phyloP scores from a whole-genome alignment of 345 rosid genomes.

The Populus simonii region DNA sequence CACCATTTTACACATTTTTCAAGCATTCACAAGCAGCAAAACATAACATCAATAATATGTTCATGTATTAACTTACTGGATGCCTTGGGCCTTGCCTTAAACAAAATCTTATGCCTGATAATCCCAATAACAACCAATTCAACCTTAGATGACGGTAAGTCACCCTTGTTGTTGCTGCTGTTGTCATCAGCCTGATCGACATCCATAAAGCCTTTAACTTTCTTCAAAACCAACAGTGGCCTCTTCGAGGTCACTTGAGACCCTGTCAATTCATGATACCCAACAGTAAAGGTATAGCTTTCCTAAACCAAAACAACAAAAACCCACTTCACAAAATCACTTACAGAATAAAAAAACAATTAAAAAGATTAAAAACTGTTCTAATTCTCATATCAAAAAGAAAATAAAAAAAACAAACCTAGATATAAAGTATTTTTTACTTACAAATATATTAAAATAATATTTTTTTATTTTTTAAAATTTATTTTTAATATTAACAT shows the following conservation, averaged over 20 bases:
- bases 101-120: constrained; percentile 69
- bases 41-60: not conserved
- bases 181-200: constrained; percentile 18
- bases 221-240: constrained; percentile 46
- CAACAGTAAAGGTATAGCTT: constrained; percentile 70
- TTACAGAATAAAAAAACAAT: not conserved
- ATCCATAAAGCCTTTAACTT: constrained; percentile 37
- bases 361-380: not conserved
- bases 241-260: constrained; percentile 16
- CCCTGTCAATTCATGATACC: constrained; percentile 52
- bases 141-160: constrained; percentile 22
- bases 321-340: not conserved
- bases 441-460: too few species aligned
- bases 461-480: too few species aligned
- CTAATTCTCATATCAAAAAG: not conserved
- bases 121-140: constrained; percentile 70
- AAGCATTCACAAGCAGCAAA: not conserved
- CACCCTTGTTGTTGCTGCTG: not conserved
- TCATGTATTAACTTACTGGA: constrained; percentile 39
- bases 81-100: constrained; percentile 80
- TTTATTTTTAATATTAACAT: too few species aligned
- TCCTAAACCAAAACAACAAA: constrained; percentile 38
- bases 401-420: not conserved
- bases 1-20: not conserved
- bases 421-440: not conserved